These are phyloP conservation scores for Boechera divaricarpa DNA, from an alignment of 345 rosid species.

Conservation along the genomic window DNA sequence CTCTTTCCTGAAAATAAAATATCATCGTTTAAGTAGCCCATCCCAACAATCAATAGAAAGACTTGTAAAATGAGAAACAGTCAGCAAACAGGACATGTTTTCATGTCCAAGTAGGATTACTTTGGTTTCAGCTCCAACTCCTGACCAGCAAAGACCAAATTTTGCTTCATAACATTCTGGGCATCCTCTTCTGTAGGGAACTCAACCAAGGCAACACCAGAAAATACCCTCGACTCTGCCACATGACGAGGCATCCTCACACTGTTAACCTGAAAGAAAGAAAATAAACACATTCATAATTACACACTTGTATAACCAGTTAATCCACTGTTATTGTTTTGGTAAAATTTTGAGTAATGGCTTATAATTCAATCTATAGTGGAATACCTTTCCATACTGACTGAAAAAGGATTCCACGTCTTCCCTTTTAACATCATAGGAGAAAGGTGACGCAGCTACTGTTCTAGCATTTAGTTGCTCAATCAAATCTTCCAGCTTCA, in stretches of 20 bases:
- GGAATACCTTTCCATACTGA: conserved; percentile 70
- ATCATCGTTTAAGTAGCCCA: not conserved
- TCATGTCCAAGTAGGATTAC: conserved; percentile 51
- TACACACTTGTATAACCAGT: conserved; percentile 7
- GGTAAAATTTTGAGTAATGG: not conserved
- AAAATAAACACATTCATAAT: not conserved
- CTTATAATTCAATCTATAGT: not conserved
- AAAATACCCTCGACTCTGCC: conserved; percentile 67
- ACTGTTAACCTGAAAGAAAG: conserved; percentile 68
- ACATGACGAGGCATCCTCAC: conserved; percentile 93
- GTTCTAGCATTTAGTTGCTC: conserved; percentile 81
- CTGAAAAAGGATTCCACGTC: conserved; percentile 71
- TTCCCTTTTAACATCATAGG: conserved; percentile 68
- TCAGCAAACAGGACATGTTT: conserved; percentile 14
- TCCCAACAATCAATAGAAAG: conserved; percentile 5
- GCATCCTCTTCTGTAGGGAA: conserved; percentile 81
- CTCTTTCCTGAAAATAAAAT: conserved; percentile 62
- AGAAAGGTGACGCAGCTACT: conserved; percentile 73
- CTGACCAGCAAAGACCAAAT: conserved; percentile 69
- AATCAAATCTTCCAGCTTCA: conserved; percentile 68
- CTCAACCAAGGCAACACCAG: conserved; percentile 88
- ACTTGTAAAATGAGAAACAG: conserved; percentile 3
- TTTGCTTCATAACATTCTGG: conserved; percentile 59
- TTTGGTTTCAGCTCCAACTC: conserved; percentile 78
- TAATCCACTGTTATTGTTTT: not conserved